Evolutionary conservation across 352 stramenopile genomes (phyloP), one percentile per base, ranked within the genome.

Genomic region (Blastocystis sp.): DNA sequence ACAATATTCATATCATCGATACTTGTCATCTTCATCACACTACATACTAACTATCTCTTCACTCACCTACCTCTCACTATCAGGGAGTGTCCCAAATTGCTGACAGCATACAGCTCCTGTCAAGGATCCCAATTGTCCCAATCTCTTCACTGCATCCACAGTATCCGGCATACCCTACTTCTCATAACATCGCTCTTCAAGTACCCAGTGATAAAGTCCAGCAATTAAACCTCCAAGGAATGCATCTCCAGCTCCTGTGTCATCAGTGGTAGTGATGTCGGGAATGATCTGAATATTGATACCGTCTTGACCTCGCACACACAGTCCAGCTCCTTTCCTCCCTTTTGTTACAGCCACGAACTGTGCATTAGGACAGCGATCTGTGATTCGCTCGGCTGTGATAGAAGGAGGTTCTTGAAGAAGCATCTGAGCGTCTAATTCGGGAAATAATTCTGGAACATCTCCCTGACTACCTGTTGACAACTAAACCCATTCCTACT

Each of bases 191-290:
- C 11, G 19, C 24, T 24, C 17, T 13, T 2, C 7, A 24, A 22
- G 11, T n/a, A 76, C 64, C 73, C 73, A 84, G 30, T 84, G 73
- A 27, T 84, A 81, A 30, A 90, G 44, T 59, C 78, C 73, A n/a
- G 89, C 89, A 56, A 90, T 87, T 2, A 90, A 37, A 33, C 78
- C 89, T 27, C 89, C 89, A 27, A 90, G 66, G 59, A 90, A 89
- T 13, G 89, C 89, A 54, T 90, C 89, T 7, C 89, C 89, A 15
- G 89, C 89, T 13, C 89, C 89, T 6, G 89, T 90, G 19, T 84
- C 79, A 60, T 90, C 89, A 1, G 88, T 69, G 5, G 58, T 73
- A 11, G 48, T 64, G 79, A 90, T 90, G 24, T 87, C 89, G 22
- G 84, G 69, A 48, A 90, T 81, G 40, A 82, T 87, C 22, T 48